Conservation (phyloP, 2,329 filamentous ascomycete genomes). For the Fusarium buxicola region DNA sequence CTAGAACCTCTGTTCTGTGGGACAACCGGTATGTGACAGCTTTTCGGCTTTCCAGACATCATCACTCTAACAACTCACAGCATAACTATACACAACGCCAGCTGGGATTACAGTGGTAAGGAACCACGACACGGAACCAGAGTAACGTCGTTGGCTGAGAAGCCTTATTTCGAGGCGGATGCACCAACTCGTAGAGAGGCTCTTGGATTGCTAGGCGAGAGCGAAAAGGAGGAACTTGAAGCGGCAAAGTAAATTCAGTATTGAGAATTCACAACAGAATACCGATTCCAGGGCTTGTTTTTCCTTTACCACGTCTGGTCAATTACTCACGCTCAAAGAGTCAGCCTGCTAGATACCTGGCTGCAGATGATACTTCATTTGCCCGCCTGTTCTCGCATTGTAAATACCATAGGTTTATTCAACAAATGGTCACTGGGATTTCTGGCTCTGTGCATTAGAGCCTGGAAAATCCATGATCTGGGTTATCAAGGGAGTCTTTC, state of each 20-base stretch:
- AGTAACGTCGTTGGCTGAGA: slow-evolving; percentile 77
- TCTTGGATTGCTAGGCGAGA: slow-evolving; percentile 70
- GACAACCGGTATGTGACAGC: slow-evolving; percentile 67
- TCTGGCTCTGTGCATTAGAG: too few species aligned
- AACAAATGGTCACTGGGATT: too few species aligned
- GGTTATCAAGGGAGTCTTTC: too few species aligned
- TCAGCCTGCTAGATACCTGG: too few species aligned
- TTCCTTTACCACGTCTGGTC: not conserved
- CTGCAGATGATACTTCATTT: not conserved
- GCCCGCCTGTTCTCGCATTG: not conserved
- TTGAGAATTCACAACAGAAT: too few species aligned
- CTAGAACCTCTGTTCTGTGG: slow-evolving; percentile 75
- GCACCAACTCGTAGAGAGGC: slow-evolving; percentile 76
- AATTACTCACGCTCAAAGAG: not conserved
- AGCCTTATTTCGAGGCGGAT: slow-evolving; percentile 72
- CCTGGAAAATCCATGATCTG: too few species aligned
- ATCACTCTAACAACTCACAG: slow-evolving; percentile 47
- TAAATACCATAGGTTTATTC: too few species aligned
- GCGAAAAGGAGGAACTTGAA: slow-evolving; percentile 57
- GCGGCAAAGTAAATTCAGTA: not conserved
- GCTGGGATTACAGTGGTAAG: slow-evolving; percentile 77
- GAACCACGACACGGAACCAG: slow-evolving; percentile 78
- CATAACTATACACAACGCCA: slow-evolving; percentile 79
- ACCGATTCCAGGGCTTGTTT: not conserved
- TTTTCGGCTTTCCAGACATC: not conserved